Evolutionary conservation across 768 basidiomycete genomes (phyloP).

Genomic region (Hericium coralloides): DNA sequence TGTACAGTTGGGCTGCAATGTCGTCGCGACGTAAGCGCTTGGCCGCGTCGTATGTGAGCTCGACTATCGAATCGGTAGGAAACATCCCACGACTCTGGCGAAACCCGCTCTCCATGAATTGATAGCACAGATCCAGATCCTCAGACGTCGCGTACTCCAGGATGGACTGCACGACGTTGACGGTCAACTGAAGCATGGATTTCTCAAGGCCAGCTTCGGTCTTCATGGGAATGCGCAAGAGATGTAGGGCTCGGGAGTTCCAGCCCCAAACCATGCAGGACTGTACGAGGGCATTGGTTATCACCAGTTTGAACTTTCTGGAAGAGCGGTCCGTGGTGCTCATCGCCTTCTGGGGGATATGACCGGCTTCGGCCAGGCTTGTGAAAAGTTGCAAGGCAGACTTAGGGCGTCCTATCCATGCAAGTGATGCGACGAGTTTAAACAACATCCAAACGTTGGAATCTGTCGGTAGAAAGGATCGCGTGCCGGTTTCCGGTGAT

Average conservation of each 20-base stretch:
- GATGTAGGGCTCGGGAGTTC: conserved; percentile 31
- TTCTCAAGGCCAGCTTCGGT: conserved; percentile 16
- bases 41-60: conserved; percentile 1
- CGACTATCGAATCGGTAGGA: neutral
- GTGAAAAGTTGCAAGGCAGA: conserved; percentile 41
- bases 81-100: neutral
- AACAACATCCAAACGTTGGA: conserved; percentile 32
- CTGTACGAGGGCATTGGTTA: conserved; percentile 39
- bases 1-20: conserved; percentile 39
- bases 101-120: neutral
- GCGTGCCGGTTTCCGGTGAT: neutral
- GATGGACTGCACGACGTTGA: conserved; percentile 28
- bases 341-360: conserved; percentile 41
- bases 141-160: neutral
- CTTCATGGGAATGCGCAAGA: conserved; percentile 26
- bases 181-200: conserved; percentile 26
- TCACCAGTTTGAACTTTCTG: conserved; percentile 36
- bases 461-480: neutral
- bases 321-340: conserved; percentile 26
- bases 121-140: neutral
- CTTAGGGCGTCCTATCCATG: conserved; percentile 24
- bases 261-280: conserved; percentile 50
- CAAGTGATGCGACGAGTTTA: conserved; percentile 32
- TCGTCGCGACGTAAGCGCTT: conserved; percentile 12
- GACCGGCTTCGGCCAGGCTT: conserved; percentile 32